A percentile compares a stretch with the other conserved stretches of the same genome.
phyloP scores from a whole-genome alignment of 31 red algal genomes.

The Asparagopsis taxiformis region DNA sequence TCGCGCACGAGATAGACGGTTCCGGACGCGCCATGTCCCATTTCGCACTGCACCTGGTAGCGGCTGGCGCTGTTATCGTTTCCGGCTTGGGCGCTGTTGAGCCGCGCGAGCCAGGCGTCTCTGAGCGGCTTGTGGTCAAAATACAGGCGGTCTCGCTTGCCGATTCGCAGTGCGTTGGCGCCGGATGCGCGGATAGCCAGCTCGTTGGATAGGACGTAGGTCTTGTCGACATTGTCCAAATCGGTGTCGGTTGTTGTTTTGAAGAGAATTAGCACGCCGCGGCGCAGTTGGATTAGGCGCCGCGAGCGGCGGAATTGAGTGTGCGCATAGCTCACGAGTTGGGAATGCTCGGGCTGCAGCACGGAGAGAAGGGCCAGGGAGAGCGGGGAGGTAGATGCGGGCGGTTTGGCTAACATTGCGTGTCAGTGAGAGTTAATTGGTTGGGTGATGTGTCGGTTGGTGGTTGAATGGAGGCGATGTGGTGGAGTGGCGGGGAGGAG shows the following conservation, averaged over 20 bases:
- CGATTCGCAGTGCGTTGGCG: too few species aligned
- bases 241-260: too few species aligned
- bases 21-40: conserved; percentile 45
- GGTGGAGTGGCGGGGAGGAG: too few species aligned
- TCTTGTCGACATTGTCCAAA: too few species aligned
- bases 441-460: too few species aligned
- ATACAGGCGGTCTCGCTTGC: too few species aligned
- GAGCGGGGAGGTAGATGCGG: not conserved
- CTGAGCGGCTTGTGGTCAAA: not conserved
- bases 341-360: not conserved
- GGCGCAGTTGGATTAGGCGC: not conserved
- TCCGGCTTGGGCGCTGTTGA: not conserved
- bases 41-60: conserved; percentile 20
- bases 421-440: too few species aligned
- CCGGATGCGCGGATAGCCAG: too few species aligned
- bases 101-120: not conserved
- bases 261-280: not conserved
- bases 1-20: conserved; percentile 29
- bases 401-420: too few species aligned
- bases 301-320: not conserved
- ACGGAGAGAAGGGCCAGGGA: not conserved
- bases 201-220: too few species aligned
- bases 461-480: too few species aligned
- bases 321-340: not conserved
- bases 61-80: not conserved